Evolutionary conservation across 2,329 filamentous ascomycete genomes (phyloP), one percentile per base, ranked within the genome.

Genomic region (Xylaria multiplex): DNA sequence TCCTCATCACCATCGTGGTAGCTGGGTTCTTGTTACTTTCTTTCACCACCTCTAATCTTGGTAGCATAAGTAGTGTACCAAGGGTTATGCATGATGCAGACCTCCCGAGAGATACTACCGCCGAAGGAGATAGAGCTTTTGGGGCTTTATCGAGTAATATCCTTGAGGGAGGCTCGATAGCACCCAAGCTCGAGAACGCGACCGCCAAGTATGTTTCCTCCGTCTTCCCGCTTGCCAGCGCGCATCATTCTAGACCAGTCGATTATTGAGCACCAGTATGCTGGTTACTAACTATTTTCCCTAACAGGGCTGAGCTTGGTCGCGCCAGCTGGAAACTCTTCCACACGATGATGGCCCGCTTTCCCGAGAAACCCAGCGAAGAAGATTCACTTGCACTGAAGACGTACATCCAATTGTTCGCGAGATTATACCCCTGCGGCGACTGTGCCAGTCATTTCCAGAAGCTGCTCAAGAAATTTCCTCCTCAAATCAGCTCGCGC

Each of bases 141-240:
- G 77, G 77, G 42, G 71, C 76, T 35, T 71, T 87, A 32, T 79
- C 86, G 1, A 77, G 81, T 30, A 78, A 78, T 49, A 78, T 90
- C 19, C 81, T 93, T 24, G 83, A 84, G 19, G 91, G 91, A 62
- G 88, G 88, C 62, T 90, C 89, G 3, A 95, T 93, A 73, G 92
- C 92, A 57, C 90, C 91, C 1, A 93, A 93, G 79, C 82, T 96
- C 59, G 92, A 92, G 75, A 96, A 96, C 79, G 91, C 90, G 66
- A 96, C 92, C 6, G 82, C 88, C 60, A 96, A 95, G 89, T 91
- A 82, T 56, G 83, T 75, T 35, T 43, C 13, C 22, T 35, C 24
- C 42, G 46, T 56, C 35, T 42, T 45, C 24, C 35, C 48, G 53
- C 32, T 50, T 27, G 4, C 42, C 24, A 14, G 9, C 32, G 30